phyloP scores from a whole-genome alignment of 441 rosid genomes.

The Macaranga tanarius region DNA sequence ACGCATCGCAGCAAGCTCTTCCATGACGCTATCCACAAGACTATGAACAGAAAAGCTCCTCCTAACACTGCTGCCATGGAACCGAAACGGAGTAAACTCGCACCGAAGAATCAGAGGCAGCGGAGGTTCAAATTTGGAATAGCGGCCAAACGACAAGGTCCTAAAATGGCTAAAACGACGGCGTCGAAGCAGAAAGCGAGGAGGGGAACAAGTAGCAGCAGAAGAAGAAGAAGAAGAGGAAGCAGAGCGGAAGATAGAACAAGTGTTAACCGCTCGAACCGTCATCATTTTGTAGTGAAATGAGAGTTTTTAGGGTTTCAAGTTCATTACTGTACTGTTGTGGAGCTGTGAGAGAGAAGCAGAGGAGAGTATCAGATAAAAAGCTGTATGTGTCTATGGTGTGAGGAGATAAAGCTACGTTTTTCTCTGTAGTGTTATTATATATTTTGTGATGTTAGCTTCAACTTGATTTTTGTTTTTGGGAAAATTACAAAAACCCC shows the following conservation, averaged over 20 bases:
- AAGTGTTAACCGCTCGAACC: slow-evolving; percentile 56
- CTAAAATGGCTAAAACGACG: slow-evolving; percentile 37
- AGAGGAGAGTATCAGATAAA: too few relatives aligned
- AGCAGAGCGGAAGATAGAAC: slow-evolving; percentile 52
- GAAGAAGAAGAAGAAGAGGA: slow-evolving; percentile 27
- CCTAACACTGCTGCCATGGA: slow-evolving; percentile 26
- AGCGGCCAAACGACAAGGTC: slow-evolving; percentile 34
- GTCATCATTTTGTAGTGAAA: slow-evolving; percentile 42
- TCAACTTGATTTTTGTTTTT: too few relatives aligned
- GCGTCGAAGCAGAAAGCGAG: slow-evolving; percentile 44
- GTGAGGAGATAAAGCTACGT: too few relatives aligned
- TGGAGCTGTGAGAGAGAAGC: too few relatives aligned
- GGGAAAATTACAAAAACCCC: too few relatives aligned
- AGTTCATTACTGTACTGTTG: slow-evolving; percentile 1
- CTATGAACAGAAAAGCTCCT: slow-evolving; percentile 50
- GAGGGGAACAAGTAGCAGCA: slow-evolving; percentile 27
- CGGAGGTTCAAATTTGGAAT: slow-evolving; percentile 33
- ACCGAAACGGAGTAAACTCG: slow-evolving; percentile 27
- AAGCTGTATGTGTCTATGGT: too few relatives aligned
- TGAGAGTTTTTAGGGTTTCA: background rate
- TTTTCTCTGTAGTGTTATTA: too few relatives aligned
- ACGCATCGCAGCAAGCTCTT: slow-evolving; percentile 48
- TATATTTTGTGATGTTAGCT: too few relatives aligned
- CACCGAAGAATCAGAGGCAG: slow-evolving; percentile 25
- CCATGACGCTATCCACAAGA: slow-evolving; percentile 58